These are phyloP conservation scores for Tulasnella sp. DNA, from an alignment of 768 basidiomycete species.

Conservation along the genomic window DNA sequence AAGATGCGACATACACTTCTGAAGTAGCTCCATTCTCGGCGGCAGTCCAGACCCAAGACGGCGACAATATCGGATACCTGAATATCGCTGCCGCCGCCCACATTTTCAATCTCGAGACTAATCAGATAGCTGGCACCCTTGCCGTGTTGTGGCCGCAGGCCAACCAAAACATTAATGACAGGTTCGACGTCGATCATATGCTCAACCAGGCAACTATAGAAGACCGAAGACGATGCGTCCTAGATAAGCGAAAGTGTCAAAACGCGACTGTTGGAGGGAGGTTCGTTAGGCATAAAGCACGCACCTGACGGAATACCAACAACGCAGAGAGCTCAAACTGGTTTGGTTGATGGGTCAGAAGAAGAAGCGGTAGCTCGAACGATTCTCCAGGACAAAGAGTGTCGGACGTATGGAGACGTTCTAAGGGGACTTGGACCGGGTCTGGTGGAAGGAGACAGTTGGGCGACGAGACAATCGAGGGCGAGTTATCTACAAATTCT, in stretches of 20 bases:
- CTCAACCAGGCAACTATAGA: slow-evolving; percentile 45
- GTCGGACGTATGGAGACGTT: slow-evolving; percentile 19
- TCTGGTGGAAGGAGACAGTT: slow-evolving; percentile 42
- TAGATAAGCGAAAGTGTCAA: slow-evolving; percentile 23
- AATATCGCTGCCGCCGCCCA: slow-evolving; percentile 31
- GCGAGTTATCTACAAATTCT: not conserved
- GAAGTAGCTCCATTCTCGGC: slow-evolving; percentile 17
- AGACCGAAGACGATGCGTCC: slow-evolving; percentile 22
- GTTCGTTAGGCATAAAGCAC: not conserved
- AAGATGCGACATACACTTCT: not conserved
- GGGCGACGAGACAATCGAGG: slow-evolving; percentile 34
- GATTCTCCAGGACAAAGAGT: slow-evolving; percentile 38
- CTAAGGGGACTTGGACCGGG: slow-evolving; percentile 39
- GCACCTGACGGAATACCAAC: slow-evolving; percentile 55
- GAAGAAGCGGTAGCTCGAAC: slow-evolving; percentile 38
- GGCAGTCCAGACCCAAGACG: slow-evolving; percentile 48
- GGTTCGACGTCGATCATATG: slow-evolving; percentile 49
- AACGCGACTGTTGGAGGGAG: not conserved
- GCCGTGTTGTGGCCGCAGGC: slow-evolving; percentile 35
- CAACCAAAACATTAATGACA: slow-evolving; percentile 42
- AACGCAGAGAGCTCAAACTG: slow-evolving; percentile 45
- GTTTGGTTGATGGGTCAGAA: slow-evolving; percentile 41
- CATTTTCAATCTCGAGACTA: slow-evolving; percentile 35
- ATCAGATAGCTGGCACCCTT: slow-evolving; percentile 14
- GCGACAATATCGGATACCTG: slow-evolving; percentile 46